phyloP scores from a whole-genome alignment of 1,139 yeast species.

The Suhomyces maxii region DNA sequence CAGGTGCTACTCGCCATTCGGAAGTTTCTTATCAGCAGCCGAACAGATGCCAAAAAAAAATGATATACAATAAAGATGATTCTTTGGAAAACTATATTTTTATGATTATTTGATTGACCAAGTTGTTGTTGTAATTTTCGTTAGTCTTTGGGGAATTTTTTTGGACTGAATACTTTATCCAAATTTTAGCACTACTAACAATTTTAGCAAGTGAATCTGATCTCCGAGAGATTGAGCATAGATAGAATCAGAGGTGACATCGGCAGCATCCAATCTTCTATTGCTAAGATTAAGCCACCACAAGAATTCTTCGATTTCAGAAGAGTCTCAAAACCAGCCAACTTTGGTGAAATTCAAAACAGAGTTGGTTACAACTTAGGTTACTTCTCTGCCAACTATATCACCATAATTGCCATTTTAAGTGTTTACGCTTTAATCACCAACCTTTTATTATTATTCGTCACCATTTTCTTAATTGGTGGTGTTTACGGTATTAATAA shows the following conservation, averaged over 20 bases:
- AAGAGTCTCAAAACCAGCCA: conserved; percentile 85
- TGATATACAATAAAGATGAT: too few relatives aligned
- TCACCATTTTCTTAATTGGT: conserved; percentile 61
- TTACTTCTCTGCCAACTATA: conserved; percentile 86
- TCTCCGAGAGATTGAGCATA: conserved; percentile 24
- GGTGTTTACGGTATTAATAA: conserved; percentile 80
- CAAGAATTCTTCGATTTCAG: conserved; percentile 92
- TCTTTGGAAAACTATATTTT: neutral
- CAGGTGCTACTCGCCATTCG: too few relatives aligned
- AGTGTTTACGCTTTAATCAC: conserved; percentile 64
- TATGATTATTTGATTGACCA: neutral
- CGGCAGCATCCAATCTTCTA: conserved; percentile 48
- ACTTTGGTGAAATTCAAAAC: conserved; percentile 85
- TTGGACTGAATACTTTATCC: neutral
- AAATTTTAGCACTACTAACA: conserved; percentile 8
- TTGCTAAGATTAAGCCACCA: conserved; percentile 79
- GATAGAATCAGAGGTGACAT: conserved; percentile 26
- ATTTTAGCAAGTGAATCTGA: conserved; percentile 14
- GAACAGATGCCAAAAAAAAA: too few relatives aligned
- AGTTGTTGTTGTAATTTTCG: neutral
- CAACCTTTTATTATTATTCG: conserved; percentile 80
- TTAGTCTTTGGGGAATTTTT: neutral
- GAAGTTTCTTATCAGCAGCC: too few relatives aligned
- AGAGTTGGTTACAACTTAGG: conserved; percentile 84
- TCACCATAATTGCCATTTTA: conserved; percentile 69